Evolutionary conservation across 352 stramenopile species (phyloP).

Genomic region (Peronospora tabacina): DNA sequence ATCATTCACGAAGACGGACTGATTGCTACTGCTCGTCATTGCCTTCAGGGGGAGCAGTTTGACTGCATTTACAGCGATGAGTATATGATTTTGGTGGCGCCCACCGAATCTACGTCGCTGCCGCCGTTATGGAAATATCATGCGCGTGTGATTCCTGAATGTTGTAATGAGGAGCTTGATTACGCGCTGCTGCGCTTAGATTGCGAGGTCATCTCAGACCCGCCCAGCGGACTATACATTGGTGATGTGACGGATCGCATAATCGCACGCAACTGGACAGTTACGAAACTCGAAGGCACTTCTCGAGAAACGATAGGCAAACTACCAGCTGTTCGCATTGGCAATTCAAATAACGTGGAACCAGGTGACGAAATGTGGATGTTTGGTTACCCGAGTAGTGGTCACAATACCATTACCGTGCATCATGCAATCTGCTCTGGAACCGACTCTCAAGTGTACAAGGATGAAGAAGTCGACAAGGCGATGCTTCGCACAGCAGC

Average conservation of each 20-base stretch:
- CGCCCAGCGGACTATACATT: slow-evolving; percentile 82
- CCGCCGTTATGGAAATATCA: slow-evolving; percentile 83
- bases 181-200: slow-evolving; percentile 78
- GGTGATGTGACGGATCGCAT: slow-evolving; percentile 82
- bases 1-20: slow-evolving; percentile 78
- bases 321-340: slow-evolving; percentile 66
- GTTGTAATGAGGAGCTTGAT: slow-evolving; percentile 78
- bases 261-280: slow-evolving; percentile 77
- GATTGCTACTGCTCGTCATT: slow-evolving; percentile 73
- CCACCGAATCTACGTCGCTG: slow-evolving; percentile 72
- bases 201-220: slow-evolving; percentile 80
- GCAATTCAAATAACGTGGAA: slow-evolving; percentile 86
- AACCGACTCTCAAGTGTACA: slow-evolving; percentile 81
- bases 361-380: slow-evolving; percentile 87
- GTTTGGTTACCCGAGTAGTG: slow-evolving; percentile 85
- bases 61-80: slow-evolving; percentile 84
- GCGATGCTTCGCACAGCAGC: slow-evolving; percentile 80
- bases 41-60: slow-evolving; percentile 77
- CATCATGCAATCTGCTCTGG: slow-evolving; percentile 86
- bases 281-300: slow-evolving; percentile 72
- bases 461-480: slow-evolving; percentile 80
- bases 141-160: slow-evolving; percentile 69
- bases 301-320: slow-evolving; percentile 63
- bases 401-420: slow-evolving; percentile 86
- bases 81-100: slow-evolving; percentile 82